These are phyloP conservation scores for Torulaspora pretoriensis DNA, from an alignment of 1,139 yeast species.

Conservation along the genomic window DNA sequence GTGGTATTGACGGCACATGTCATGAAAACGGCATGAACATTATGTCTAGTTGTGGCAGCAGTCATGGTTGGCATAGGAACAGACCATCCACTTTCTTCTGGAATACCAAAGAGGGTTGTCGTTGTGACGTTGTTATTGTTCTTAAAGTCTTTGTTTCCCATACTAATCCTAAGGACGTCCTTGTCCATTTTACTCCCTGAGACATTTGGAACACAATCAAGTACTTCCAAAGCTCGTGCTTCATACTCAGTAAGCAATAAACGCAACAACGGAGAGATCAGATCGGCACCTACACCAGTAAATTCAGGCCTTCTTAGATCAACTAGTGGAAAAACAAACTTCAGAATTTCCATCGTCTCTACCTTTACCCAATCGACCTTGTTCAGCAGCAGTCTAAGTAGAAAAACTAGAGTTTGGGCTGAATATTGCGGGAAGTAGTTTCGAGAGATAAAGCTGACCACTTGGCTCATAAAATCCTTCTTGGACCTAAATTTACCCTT, in stretches of 20 bases:
- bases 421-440: slow-evolving; percentile 73
- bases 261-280: slow-evolving; percentile 83
- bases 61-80: slow-evolving; percentile 91
- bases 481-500: slow-evolving; percentile 80
- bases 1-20: slow-evolving; percentile 51
- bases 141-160: slow-evolving; percentile 74
- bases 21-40: slow-evolving; percentile 91
- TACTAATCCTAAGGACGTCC: slow-evolving; percentile 84
- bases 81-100: slow-evolving; percentile 98
- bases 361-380: slow-evolving; percentile 70
- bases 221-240: slow-evolving; percentile 79
- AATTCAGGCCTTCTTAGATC: slow-evolving; percentile 78
- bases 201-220: slow-evolving; percentile 81
- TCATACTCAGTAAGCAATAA: slow-evolving; percentile 82
- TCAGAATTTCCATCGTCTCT: slow-evolving; percentile 74
- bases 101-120: slow-evolving; percentile 80
- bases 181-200: slow-evolving; percentile 88
- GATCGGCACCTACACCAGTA: slow-evolving; percentile 88
- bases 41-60: slow-evolving; percentile 81
- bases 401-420: slow-evolving; percentile 67
- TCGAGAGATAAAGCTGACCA: slow-evolving; percentile 61
- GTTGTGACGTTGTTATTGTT: slow-evolving; percentile 84
- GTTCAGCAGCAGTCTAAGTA: slow-evolving; percentile 76
- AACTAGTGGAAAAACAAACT: slow-evolving; percentile 68
- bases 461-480: slow-evolving; percentile 80